A percentile compares a stretch with the other conserved stretches of the same genome.
phyloP scores from a whole-genome alignment of 2,329 filamentous ascomycete genomes.

The Setomelanomma holmii region DNA sequence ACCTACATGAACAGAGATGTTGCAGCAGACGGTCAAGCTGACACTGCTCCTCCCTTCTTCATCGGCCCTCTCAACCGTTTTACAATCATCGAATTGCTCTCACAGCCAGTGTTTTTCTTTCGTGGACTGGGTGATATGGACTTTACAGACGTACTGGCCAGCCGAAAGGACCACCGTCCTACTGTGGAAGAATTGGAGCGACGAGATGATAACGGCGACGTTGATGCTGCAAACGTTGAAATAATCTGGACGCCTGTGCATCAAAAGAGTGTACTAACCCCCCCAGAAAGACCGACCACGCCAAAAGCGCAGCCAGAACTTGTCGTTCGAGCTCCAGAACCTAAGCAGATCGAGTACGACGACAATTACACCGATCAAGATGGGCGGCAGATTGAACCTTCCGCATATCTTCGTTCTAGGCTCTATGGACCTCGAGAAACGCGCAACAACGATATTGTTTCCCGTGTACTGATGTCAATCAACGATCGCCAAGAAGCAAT shows the following conservation, averaged over 20 bases:
- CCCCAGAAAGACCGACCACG: too few relatives aligned
- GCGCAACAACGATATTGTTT: constrained; percentile 5
- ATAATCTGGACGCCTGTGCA: not conserved
- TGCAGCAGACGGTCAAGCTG: not conserved
- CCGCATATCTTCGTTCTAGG: not conserved
- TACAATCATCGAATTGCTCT: constrained; percentile 27
- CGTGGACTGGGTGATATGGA: constrained; percentile 10
- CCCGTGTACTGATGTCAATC: constrained; percentile 11
- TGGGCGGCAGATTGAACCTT: not conserved
- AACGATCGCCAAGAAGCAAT: constrained; percentile 9
- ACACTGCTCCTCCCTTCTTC: constrained; percentile 1
- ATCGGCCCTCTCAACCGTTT: constrained; percentile 29
- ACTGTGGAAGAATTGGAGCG: not conserved
- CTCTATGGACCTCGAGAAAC: not conserved
- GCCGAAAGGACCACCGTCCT: not conserved
- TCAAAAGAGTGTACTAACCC: too few relatives aligned
- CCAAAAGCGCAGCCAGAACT: too few relatives aligned
- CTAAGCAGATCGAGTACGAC: not conserved
- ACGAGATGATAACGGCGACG: not conserved
- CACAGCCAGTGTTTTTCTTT: constrained; percentile 30
- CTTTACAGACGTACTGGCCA: not conserved
- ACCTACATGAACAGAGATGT: constrained; percentile 16
- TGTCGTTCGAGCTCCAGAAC: too few relatives aligned
- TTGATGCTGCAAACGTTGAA: not conserved
- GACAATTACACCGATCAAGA: constrained; percentile 7